Base-by-base conservation (phyloP, 805 yeast species). In the Kockiozyma suomiensis region DNA sequence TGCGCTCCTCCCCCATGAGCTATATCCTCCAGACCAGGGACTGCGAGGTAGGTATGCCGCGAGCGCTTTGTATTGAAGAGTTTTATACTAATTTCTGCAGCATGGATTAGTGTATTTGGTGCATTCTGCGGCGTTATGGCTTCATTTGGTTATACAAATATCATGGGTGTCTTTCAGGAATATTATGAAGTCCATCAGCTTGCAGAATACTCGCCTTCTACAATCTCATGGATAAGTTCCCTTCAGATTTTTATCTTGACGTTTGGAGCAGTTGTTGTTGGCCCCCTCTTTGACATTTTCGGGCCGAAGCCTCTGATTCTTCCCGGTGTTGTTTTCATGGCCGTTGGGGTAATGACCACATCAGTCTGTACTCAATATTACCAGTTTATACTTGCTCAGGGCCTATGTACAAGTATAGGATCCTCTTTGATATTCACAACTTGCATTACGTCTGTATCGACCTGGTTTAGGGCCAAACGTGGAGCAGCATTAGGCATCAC, bases 61-160 rank as follows among this genome's bases (percentile, higher is more conserved):
- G 12, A 10, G n/a, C n/a, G n/a, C n/a, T n/a, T 8, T 15, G 7
- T 23, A 5, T 43, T 13, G 10, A 41, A 26, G n/a, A 4, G 26
- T 6, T 43, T 4, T 43, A 5, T 12, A 10, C 51, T 48, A 32
- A 48, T 38, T 4, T 28, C 4, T 33, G n/a, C 21, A 50, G 85
- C 87, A 76, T 74, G 85, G 70, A 76, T 79, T 3, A 82, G 83
- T 0, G 70, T 81, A 0, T 56, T 81, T 12, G 87, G 87, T 1
- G 79, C 85, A 0, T 82, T 82, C 65, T 70, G 82, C 30, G 89
- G 88, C 1, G 73, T 83, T 56, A 70, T 82, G 4, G 79, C 81
- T 45, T 77, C 82, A 2, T 82, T 86, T 69, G 96, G 96, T 1
- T 66, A 86, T 35, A 30, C 47, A 13, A 59, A 59, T 35, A 28